Conservation (phyloP, 805 yeast genomes). For the Kodamaea kaohsiungensis region DNA sequence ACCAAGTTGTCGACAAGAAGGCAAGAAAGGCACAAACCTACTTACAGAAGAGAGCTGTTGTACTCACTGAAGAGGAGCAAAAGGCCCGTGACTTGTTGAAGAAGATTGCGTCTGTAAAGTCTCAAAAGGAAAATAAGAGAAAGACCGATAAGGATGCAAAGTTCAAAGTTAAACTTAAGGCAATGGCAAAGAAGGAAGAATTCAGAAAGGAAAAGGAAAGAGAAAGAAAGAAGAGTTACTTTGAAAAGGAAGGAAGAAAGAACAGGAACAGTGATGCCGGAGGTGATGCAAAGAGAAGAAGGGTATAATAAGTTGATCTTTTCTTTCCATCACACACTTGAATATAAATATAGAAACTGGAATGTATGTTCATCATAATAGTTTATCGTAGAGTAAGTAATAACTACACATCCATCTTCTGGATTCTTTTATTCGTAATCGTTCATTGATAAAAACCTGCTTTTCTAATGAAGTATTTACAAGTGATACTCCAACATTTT, state of each 20-base stretch:
- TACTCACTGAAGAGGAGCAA: constrained; percentile 89
- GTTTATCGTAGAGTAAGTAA: neutral
- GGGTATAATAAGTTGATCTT: neutral
- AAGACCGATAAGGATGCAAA: constrained; percentile 71
- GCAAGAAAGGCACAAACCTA: constrained; percentile 85
- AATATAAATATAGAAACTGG: neutral
- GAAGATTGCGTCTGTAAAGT: constrained; percentile 80
- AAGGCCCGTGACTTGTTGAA: constrained; percentile 87
- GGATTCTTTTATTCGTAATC: neutral
- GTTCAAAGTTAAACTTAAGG: constrained; percentile 73
- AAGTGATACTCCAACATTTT: constrained; percentile 33
- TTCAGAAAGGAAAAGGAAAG: constrained; percentile 70
- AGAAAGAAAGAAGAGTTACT: constrained; percentile 85
- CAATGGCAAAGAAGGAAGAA: constrained; percentile 72
- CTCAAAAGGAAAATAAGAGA: constrained; percentile 80
- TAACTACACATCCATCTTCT: no score
- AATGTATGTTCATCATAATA: neutral
- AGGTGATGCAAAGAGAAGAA: constrained; percentile 2
- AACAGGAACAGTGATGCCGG: constrained; percentile 41
- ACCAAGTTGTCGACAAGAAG: constrained; percentile 86
- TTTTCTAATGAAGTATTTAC: neutral
- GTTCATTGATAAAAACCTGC: neutral
- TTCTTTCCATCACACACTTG: neutral
- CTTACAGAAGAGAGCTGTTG: constrained; percentile 87
- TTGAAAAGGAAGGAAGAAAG: constrained; percentile 62